phyloP scores from a whole-genome alignment of 306 rosid species.

The Malus asiatica region DNA sequence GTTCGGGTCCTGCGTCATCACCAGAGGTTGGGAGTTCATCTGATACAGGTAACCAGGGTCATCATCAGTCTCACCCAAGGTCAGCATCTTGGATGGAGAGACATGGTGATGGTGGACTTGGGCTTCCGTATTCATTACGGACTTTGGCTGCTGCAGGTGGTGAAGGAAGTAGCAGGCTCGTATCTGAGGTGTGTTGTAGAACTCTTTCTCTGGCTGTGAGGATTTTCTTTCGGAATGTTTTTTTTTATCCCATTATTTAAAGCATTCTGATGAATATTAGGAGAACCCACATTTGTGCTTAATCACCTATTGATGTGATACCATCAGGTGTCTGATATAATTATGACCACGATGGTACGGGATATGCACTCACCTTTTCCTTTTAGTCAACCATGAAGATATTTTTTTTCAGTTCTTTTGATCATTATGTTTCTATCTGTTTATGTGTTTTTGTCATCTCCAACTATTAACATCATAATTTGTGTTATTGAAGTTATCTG shows the following conservation, averaged over 20 bases:
- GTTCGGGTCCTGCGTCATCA: conserved; percentile 41
- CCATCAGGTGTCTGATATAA: not conserved
- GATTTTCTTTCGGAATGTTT: not conserved
- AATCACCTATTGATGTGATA: not conserved
- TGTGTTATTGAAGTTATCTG: not conserved
- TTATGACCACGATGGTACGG: not conserved
- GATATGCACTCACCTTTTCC: not conserved
- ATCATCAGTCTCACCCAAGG: conserved; percentile 45
- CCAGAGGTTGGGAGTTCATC: conserved; percentile 50
- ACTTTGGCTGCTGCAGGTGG: conserved; percentile 44
- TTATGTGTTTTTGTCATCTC: not conserved
- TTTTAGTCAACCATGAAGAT: not conserved
- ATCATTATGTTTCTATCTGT: not conserved
- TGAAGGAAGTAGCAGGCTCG: conserved; percentile 79
- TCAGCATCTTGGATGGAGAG: conserved; percentile 67
- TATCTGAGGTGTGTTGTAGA: conserved; percentile 74
- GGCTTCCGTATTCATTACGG: conserved; percentile 69
- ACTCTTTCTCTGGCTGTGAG: conserved; percentile 2
- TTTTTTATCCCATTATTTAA: not conserved
- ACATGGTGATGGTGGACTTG: conserved; percentile 56
- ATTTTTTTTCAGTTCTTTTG: not conserved
- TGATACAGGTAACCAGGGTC: conserved; percentile 40
- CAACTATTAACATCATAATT: not conserved
- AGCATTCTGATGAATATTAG: not conserved
- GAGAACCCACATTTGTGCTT: not conserved